Conservation (phyloP, 306 rosid species). For the Cicer chorassanicum region DNA sequence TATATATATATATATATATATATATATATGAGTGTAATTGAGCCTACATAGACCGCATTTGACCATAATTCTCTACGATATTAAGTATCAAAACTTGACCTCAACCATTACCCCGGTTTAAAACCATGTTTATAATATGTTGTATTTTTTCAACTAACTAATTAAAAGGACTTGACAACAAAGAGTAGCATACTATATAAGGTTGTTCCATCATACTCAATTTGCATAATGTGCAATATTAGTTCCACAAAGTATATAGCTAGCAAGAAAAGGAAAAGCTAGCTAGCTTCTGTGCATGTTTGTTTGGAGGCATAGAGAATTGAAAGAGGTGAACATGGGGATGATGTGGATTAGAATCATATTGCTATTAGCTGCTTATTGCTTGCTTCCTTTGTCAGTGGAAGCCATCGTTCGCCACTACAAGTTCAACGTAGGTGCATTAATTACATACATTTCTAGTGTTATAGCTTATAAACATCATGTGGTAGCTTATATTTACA, state of each 20-base stretch:
- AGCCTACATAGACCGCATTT: accelerated
- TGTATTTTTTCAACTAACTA: constrained; percentile 40
- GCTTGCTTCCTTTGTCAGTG: constrained; percentile 41
- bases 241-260: constrained; percentile 21
- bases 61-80: no score
- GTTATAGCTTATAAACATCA: constrained; percentile 5
- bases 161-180: constrained; percentile 47
- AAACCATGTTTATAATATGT: no score
- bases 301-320: constrained; percentile 17
- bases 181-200: constrained; percentile 46
- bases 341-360: constrained; percentile 11
- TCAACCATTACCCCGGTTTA: no score
- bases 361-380: constrained; percentile 32
- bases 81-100: no score
- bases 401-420: constrained; percentile 55
- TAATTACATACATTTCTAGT: not conserved
- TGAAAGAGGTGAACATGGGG: constrained; percentile 23
- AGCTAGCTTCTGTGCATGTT: constrained; percentile 2
- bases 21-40: no score
- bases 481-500: not conserved
- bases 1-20: no score
- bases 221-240: constrained; percentile 33
- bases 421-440: constrained; percentile 54
- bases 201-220: constrained; percentile 9
- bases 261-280: constrained; percentile 12